Conservation (phyloP, 805 yeast species). For the Lachancea dasiensis region DNA sequence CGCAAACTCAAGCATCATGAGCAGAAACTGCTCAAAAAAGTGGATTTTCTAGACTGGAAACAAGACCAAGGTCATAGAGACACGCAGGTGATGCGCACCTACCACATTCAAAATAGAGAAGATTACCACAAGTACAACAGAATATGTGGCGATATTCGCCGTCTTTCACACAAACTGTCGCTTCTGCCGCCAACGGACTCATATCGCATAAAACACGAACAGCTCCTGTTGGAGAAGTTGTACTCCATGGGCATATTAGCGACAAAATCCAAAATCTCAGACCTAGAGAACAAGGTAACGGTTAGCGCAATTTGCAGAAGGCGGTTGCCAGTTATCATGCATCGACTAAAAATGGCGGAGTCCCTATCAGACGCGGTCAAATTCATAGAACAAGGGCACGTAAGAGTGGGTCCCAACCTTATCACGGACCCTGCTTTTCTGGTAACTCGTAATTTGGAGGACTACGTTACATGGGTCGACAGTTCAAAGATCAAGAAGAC, state of each 20-base stretch:
- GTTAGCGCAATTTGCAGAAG: conserved; percentile 92
- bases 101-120: conserved; percentile 89
- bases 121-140: conserved; percentile 93
- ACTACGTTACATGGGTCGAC: conserved; percentile 97
- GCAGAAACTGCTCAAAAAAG: conserved; percentile 88
- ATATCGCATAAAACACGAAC: conserved; percentile 81
- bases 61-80: conserved; percentile 94
- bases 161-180: conserved; percentile 79
- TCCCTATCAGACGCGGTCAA: conserved; percentile 83
- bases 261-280: conserved; percentile 85
- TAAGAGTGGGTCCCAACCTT: conserved; percentile 92
- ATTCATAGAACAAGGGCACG: conserved; percentile 94
- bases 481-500: conserved; percentile 87
- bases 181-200: conserved; percentile 84
- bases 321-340: conserved; percentile 91
- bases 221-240: conserved; percentile 77
- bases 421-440: conserved; percentile 94
- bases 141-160: conserved; percentile 86
- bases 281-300: conserved; percentile 83
- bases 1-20: conserved; percentile 91
- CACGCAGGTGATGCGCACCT: conserved; percentile 91
- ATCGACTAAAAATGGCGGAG: conserved; percentile 89
- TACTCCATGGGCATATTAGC: conserved; percentile 84
- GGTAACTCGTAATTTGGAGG: conserved; percentile 91
- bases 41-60: conserved; percentile 96